Conservation (phyloP, 2,329 filamentous ascomycete species). For the Penicillium sp. region DNA sequence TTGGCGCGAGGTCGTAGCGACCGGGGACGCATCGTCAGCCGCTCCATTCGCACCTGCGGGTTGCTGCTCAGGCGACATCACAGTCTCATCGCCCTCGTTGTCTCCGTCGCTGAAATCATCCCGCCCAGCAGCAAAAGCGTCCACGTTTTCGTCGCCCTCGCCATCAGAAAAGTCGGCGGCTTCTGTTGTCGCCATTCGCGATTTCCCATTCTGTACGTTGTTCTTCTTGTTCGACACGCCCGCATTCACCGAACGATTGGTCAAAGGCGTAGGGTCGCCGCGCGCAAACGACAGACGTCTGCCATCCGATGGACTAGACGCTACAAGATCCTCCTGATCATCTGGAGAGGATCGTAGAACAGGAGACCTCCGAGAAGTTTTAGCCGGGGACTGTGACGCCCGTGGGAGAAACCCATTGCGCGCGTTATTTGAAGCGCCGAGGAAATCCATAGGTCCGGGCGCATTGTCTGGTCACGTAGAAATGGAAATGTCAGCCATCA, state of each 20-base stretch:
- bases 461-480: constrained; percentile 37
- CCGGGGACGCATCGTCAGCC: constrained; percentile 21
- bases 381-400: constrained; percentile 48
- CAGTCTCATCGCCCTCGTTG: constrained; percentile 27
- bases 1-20: constrained; percentile 11
- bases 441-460: constrained; percentile 45
- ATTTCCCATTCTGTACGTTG: constrained; percentile 25
- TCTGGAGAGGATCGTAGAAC: constrained; percentile 46
- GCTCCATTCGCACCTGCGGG: constrained; percentile 13
- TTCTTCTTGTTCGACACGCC: constrained; percentile 30
- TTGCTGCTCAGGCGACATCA: constrained; percentile 20
- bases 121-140: constrained; percentile 28
- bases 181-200: constrained; percentile 19
- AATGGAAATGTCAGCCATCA: constrained; percentile 10
- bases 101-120: constrained; percentile 30
- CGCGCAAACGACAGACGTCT: constrained; percentile 27
- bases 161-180: constrained; percentile 38
- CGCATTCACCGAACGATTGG: constrained; percentile 38
- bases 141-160: constrained; percentile 40
- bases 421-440: constrained; percentile 36
- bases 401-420: constrained; percentile 41
- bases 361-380: constrained; percentile 46
- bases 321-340: constrained; percentile 33
- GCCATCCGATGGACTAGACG: constrained; percentile 43
- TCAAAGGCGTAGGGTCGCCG: constrained; percentile 38